Evolutionary conservation across 257 asterid genomes (phyloP).

Genomic region (Capsicum rhomboideum): DNA sequence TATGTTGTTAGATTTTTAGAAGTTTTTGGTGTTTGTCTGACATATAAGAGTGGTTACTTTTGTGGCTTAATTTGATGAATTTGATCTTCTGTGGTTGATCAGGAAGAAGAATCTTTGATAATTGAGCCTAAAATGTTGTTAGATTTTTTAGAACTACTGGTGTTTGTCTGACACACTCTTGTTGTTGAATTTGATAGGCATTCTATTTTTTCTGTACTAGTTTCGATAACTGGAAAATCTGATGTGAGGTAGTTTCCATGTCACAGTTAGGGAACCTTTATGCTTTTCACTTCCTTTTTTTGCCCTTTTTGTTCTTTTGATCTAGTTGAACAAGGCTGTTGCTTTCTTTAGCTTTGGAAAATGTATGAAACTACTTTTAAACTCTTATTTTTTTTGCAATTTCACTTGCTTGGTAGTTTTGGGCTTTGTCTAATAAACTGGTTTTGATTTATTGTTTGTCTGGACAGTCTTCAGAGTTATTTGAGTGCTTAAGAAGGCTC

Average conservation of each 20-base stretch:
- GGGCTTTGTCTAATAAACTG: conserved; percentile 39
- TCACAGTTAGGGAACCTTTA: background rate
- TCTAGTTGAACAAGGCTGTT: background rate
- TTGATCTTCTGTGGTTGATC: background rate
- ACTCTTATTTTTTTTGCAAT: background rate
- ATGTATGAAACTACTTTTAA: background rate
- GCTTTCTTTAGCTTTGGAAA: background rate
- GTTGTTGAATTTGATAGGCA: background rate
- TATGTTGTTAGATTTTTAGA: background rate
- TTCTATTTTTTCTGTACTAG: background rate
- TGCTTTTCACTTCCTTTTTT: background rate
- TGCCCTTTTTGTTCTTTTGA: background rate
- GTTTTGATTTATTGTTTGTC: conserved; percentile 4
- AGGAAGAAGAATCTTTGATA: background rate
- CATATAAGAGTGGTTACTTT: background rate
- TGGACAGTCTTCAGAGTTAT: conserved; percentile 13
- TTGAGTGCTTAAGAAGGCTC: conserved; percentile 69
- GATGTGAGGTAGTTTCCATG: background rate
- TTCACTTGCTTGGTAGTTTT: conserved; percentile 7
- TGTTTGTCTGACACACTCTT: background rate
- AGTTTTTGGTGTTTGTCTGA: background rate
- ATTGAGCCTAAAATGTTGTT: conserved; percentile 1
- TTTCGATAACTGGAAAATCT: background rate
- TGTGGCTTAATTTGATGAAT: background rate
- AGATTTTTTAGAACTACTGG: background rate